Evolutionary conservation across 805 yeast species (phyloP).

Genomic region (Candida ovalis): DNA sequence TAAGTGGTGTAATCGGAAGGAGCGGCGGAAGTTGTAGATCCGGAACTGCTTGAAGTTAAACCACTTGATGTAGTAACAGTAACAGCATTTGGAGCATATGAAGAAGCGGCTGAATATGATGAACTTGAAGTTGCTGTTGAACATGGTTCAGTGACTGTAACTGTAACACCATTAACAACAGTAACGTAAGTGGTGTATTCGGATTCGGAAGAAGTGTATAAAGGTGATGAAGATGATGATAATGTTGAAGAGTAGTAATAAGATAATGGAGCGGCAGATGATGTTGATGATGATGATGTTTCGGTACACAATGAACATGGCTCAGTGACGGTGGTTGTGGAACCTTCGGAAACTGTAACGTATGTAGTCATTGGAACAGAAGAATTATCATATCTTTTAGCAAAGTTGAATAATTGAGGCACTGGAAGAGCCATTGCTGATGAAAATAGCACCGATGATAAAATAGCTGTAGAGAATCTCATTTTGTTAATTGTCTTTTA

Average conservation of each 20-base stretch:
- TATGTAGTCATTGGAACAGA: conserved; percentile 3
- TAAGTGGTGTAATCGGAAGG: conserved; percentile 17
- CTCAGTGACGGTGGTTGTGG: conserved; percentile 2
- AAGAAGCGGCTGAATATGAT: too few species aligned
- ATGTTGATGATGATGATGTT: neutral
- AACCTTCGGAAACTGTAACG: neutral
- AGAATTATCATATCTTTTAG: conserved; percentile 26
- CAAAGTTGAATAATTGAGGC: conserved; percentile 18
- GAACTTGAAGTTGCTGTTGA: too few species aligned
- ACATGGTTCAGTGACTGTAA: conserved; percentile 18
- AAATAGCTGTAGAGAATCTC: conserved; percentile 13
- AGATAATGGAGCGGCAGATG: neutral
- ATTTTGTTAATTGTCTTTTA: conserved; percentile 5
- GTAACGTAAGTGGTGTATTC: conserved; percentile 17
- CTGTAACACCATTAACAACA: conserved; percentile 18
- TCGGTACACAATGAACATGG: conserved; percentile 1
- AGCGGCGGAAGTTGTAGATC: too few species aligned
- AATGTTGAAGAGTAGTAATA: neutral
- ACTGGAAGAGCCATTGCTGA: conserved; percentile 18
- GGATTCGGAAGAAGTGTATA: neutral
- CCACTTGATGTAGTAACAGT: too few species aligned
- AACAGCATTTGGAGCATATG: too few species aligned
- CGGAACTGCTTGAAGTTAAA: too few species aligned
- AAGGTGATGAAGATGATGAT: conserved; percentile 1
- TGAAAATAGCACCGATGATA: conserved; percentile 12